phyloP scores from a whole-genome alignment of 169 alveolate species.

The Cryptosporidium muris region DNA sequence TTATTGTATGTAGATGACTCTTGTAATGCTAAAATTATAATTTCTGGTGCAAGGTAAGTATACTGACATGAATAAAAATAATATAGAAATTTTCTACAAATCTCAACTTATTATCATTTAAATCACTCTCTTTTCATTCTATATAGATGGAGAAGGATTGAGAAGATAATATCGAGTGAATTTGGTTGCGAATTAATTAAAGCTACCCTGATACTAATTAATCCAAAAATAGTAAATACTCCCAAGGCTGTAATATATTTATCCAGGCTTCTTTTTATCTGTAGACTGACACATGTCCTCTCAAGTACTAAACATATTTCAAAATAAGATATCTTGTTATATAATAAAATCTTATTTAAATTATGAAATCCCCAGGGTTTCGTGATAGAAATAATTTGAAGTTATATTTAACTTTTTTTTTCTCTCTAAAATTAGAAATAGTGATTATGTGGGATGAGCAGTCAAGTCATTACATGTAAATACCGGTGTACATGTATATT shows the following conservation, averaged over 20 bases:
- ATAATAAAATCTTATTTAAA: not conserved
- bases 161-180: slow-evolving; percentile 7
- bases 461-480: not conserved
- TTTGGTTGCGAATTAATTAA: not conserved
- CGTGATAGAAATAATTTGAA: not conserved
- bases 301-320: not conserved
- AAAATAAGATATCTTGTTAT: not conserved
- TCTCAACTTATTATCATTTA: not conserved
- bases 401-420: not conserved
- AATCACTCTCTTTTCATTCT: not conserved
- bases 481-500: too few species aligned
- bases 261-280: slow-evolving; percentile 17
- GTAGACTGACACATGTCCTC: slow-evolving; percentile 17
- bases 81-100: not conserved
- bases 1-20: slow-evolving; percentile 10
- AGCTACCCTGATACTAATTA: slow-evolving; percentile 8
- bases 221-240: slow-evolving; percentile 15
- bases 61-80: not conserved
- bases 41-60: slow-evolving; percentile 31
- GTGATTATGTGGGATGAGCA: not conserved
- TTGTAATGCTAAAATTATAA: slow-evolving; percentile 1
- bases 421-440: not conserved
- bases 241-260: not conserved
- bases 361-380: not conserved
- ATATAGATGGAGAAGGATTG: slow-evolving; percentile 20